Conservation (phyloP, 2,329 filamentous ascomycete species). For the Xylaria sp. region DNA sequence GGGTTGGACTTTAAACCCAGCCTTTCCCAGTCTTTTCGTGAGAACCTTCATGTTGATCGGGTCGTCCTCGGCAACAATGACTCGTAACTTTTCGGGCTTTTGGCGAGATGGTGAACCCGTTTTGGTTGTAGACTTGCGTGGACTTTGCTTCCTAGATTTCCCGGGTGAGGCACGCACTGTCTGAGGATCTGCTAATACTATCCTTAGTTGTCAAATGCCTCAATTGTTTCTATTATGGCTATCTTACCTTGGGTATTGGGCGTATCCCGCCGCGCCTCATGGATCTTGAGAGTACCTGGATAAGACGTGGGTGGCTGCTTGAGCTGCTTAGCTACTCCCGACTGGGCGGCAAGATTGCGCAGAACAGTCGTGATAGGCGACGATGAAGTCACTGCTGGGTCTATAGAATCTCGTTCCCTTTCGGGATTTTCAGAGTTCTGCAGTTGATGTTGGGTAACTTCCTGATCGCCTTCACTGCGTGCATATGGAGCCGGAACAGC, state of each 20-base stretch:
- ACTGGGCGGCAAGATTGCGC: not conserved
- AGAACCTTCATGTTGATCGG: conserved; percentile 81
- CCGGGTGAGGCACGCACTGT: conserved; percentile 37
- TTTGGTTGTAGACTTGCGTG: not conserved
- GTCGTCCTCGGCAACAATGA: conserved; percentile 83
- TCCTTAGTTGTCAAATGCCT: conserved; percentile 33
- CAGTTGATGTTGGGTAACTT: conserved; percentile 13
- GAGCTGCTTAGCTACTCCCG: not conserved
- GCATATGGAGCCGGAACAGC: conserved; percentile 60
- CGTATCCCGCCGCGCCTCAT: conserved; percentile 33
- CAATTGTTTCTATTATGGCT: conserved; percentile 45
- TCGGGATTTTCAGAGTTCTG: conserved; percentile 23
- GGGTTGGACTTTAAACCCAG: conserved; percentile 65
- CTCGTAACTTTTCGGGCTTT: conserved; percentile 42
- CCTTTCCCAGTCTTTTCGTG: conserved; percentile 71
- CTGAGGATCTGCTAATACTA: conserved; percentile 28
- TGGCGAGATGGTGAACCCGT: not conserved
- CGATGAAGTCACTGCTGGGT: conserved; percentile 4
- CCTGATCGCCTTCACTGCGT: conserved; percentile 35
- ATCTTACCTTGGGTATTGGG: conserved; percentile 40
- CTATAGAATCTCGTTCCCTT: conserved; percentile 12
- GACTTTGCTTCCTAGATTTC: conserved; percentile 24
- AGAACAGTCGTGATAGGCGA: conserved; percentile 8
- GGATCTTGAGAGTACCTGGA: not conserved
- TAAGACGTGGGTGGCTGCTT: conserved; percentile 6